Percentiles rank a stretch among this genome's conserved stretches.
phyloP scores from a whole-genome alignment of 352 stramenopile species.

The Phytophthora hibernalis region DNA sequence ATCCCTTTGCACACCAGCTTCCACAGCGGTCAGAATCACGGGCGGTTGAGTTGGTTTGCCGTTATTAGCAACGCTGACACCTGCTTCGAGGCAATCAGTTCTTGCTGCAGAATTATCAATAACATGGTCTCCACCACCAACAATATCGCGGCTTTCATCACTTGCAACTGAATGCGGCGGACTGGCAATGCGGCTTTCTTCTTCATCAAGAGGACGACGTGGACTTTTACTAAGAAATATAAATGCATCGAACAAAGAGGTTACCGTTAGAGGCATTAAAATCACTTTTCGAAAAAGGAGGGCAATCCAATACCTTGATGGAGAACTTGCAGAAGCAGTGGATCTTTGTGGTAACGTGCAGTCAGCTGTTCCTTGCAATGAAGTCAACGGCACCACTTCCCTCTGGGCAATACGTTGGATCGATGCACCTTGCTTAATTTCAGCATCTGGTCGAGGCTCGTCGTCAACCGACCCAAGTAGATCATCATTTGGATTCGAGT shows the following conservation, averaged over 20 bases:
- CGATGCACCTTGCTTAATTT: constrained; percentile 2
- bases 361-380: neutral
- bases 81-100: neutral
- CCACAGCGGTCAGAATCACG: neutral
- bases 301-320: constrained; percentile 27
- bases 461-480: neutral
- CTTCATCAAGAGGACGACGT: neutral
- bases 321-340: neutral
- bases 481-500: neutral
- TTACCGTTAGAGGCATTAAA: neutral
- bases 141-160: neutral
- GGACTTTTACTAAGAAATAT: constrained; percentile 17
- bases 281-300: neutral
- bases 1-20: neutral
- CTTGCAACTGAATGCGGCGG: constrained; percentile 3
- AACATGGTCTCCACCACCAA: neutral
- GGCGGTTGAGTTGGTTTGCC: neutral
- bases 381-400: constrained; percentile 15
- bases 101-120: constrained; percentile 1
- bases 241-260: neutral
- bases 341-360: constrained; percentile 5
- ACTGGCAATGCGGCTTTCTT: constrained; percentile 22
- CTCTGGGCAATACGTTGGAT: constrained; percentile 5
- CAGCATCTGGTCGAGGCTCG: neutral
- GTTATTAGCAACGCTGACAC: neutral